Evolutionary conservation across 2,329 filamentous ascomycete genomes (phyloP), one percentile per base, ranked within the genome.

Genomic region (Scedosporium apiospermum): DNA sequence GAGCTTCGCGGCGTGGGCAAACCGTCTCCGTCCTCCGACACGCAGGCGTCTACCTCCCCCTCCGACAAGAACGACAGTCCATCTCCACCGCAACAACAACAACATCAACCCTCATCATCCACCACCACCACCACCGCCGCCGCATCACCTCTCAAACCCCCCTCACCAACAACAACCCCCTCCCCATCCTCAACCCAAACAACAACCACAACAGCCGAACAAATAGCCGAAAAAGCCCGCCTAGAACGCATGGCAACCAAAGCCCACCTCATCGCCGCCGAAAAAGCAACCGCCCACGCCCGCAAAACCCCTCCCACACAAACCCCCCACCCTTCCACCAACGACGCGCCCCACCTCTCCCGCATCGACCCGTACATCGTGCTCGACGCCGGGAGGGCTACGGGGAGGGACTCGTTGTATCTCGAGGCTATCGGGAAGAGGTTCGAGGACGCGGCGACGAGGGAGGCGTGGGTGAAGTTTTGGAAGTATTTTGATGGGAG

Each of bases 401-500:
- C 88, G 1, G 87, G 89, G 14, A 80, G 88, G 57, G 91, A 96
- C 74, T 89, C 88, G 1, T 81, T 89, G 18, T 96, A 87, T 69
- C 76, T 88, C 12, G 79, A 79, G n/a, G 82, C 84, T 46, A 85
- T 88, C 62, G 81, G 77, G 6, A 76, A 75, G 58, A 77, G 84
- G 9, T 77, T 87, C 63, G 21, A 21, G 77, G 60, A 57, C 27
- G 27, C 78, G 16, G 83, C 86, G 64, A 74, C 90, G 14, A 80
- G 84, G 51, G 82, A 85, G 63, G 82, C 84, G 58, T 96, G 92
- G 89, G 83, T 85, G 2, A 78, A 82, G 55, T 86, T 96, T 68
- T 82, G 88, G 69, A 91, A 89, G 73, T 95, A 97, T 73, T 91
- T 98, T 68, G 93, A 98, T 72, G 95, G 95, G 1, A 83, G 82